Evolutionary conservation across 2,329 filamentous ascomycete species (phyloP).

Genomic region (Diaporthe destruens): DNA sequence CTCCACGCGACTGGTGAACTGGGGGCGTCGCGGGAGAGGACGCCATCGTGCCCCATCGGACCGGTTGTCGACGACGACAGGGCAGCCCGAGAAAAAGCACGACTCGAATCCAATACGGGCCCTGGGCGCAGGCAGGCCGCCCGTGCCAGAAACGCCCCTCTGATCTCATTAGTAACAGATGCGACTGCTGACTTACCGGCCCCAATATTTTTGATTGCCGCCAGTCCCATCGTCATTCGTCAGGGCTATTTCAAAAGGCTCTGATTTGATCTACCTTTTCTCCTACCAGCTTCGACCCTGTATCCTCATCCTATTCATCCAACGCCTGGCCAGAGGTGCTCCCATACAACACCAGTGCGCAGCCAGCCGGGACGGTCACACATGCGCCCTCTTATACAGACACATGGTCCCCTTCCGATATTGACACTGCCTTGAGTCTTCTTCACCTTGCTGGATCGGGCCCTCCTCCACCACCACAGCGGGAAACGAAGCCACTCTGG

Average conservation of each 20-base stretch:
- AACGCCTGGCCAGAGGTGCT: conserved; percentile 11
- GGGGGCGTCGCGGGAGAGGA: conserved; percentile 10
- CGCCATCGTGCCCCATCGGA: conserved; percentile 23
- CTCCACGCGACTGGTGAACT: conserved; percentile 7
- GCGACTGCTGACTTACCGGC: conserved; percentile 33
- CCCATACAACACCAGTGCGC: conserved; percentile 1
- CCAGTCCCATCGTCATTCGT: conserved; percentile 26
- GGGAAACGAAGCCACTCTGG: conserved; percentile 19
- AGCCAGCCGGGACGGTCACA: conserved; percentile 3
- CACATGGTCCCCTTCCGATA: neutral
- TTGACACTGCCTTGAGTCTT: neutral
- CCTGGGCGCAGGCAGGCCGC: conserved; percentile 20
- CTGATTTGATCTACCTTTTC: conserved; percentile 25
- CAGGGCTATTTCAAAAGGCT: conserved; percentile 23
- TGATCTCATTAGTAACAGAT: conserved; percentile 30
- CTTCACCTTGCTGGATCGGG: conserved; percentile 16
- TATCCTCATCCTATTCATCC: conserved; percentile 15
- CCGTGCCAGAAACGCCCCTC: conserved; percentile 17
- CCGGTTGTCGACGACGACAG: conserved; percentile 23
- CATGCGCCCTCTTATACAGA: neutral
- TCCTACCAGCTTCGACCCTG: conserved; percentile 30
- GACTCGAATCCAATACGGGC: conserved; percentile 17
- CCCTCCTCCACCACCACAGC: conserved; percentile 13
- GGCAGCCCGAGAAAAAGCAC: conserved; percentile 29
- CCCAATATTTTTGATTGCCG: conserved; percentile 31